Evolutionary conservation across 768 basidiomycete species (phyloP).

Genomic region (Boletus huronensis): DNA sequence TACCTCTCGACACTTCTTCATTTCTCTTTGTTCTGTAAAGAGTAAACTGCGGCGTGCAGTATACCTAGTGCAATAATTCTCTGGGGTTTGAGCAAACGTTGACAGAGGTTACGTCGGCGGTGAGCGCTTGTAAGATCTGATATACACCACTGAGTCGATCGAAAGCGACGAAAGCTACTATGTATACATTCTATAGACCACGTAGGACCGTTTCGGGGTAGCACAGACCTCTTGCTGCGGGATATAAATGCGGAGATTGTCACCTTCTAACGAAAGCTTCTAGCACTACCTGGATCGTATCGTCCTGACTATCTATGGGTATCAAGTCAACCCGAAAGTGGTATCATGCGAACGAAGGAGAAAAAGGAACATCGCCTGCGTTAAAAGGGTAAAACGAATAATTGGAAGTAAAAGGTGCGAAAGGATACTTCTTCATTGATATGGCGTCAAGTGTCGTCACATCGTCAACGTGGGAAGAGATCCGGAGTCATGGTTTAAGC

Average conservation of each 20-base stretch:
- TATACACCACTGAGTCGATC: not conserved
- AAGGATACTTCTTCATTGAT: not conserved
- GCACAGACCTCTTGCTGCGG: not conserved
- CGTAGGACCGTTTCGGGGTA: not conserved
- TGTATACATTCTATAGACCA: not conserved
- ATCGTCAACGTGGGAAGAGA: not conserved
- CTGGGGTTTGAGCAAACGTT: not conserved
- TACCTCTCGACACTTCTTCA: not conserved
- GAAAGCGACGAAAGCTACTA: not conserved
- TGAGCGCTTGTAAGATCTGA: too few species aligned
- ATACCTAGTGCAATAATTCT: not conserved
- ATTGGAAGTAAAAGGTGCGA: not conserved
- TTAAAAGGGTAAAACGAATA: not conserved
- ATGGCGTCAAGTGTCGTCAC: not conserved
- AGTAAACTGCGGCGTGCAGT: not conserved
- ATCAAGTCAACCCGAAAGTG: not conserved
- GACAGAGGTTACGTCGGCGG: too few species aligned
- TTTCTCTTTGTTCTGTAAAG: conserved; percentile 3
- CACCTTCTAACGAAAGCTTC: not conserved
- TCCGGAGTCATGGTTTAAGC: not conserved
- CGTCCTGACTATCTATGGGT: not conserved
- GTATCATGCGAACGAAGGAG: conserved; percentile 2
- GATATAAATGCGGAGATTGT: not conserved
- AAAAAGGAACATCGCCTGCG: not conserved
- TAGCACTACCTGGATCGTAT: not conserved